These are phyloP conservation scores for Gossypium australe DNA, from an alignment of 345 rosid genomes.

Conservation along the genomic window DNA sequence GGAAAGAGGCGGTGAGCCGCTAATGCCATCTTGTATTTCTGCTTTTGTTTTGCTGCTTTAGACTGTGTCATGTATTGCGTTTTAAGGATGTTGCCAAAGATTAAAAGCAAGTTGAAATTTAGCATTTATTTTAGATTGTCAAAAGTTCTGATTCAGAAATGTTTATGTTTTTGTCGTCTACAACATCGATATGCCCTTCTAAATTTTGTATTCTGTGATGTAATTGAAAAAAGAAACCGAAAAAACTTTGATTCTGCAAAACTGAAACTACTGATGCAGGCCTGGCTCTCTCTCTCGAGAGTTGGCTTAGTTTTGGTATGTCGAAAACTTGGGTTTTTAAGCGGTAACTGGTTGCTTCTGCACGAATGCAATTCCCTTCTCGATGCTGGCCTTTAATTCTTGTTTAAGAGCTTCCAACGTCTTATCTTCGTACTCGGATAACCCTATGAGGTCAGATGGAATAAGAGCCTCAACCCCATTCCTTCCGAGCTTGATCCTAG, in stretches of 20 bases:
- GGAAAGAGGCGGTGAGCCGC: constrained; percentile 7
- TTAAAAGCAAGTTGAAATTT: background rate
- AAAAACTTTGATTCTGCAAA: constrained; percentile 27
- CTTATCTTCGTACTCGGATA: constrained; percentile 69
- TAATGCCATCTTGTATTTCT: too few species aligned
- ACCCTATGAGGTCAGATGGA: constrained; percentile 61
- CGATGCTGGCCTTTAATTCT: constrained; percentile 79
- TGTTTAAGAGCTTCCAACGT: constrained; percentile 73
- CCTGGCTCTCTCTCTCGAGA: background rate
- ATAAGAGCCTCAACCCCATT: constrained; percentile 23
- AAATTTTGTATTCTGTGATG: background rate
- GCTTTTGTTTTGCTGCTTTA: too few species aligned
- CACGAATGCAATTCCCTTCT: constrained; percentile 69
- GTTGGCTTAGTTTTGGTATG: background rate
- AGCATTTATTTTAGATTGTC: background rate
- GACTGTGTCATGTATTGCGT: background rate
- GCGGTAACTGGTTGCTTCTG: constrained; percentile 55
- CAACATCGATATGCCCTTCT: constrained; percentile 21
- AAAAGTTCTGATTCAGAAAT: background rate
- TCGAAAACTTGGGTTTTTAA: constrained; percentile 10
- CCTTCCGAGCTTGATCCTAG: background rate
- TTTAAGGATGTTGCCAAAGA: background rate
- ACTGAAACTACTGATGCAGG: constrained; percentile 22
- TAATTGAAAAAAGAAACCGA: background rate
- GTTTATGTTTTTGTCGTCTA: constrained; percentile 14